phyloP scores from a whole-genome alignment of 75 land plant species.

The Azolla pinnata region DNA sequence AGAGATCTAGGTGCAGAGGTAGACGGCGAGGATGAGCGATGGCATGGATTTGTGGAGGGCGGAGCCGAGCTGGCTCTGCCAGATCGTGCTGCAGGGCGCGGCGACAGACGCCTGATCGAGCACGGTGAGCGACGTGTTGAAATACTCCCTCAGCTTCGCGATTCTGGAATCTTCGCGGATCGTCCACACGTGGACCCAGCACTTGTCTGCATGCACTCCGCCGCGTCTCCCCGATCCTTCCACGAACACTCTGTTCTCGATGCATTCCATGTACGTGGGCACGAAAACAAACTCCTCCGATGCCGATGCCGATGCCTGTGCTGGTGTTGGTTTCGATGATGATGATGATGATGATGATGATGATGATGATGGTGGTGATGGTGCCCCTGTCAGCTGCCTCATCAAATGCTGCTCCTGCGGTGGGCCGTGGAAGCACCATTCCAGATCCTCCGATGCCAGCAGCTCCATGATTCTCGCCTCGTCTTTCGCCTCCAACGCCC shows the following conservation, averaged over 20 bases:
- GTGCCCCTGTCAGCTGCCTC: slow-evolving; percentile 66
- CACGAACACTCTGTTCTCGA: slow-evolving; percentile 37
- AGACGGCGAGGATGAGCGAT: slow-evolving; percentile 52
- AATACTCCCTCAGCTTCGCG: slow-evolving; percentile 52
- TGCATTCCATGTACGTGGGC: slow-evolving; percentile 7
- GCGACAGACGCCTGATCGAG: slow-evolving; percentile 13
- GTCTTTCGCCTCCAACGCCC: slow-evolving; percentile 10
- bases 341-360: too few relatives aligned
- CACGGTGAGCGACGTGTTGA: slow-evolving; percentile 58
- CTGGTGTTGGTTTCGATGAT: too few relatives aligned
- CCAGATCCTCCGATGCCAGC: slow-evolving; percentile 32
- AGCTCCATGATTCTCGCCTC: not conserved
- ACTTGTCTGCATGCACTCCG: not conserved
- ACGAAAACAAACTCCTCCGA: slow-evolving; percentile 14
- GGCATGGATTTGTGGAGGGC: slow-evolving; percentile 46
- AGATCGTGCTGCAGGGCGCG: not conserved
- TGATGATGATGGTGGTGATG: not conserved
- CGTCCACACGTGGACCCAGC: slow-evolving; percentile 74
- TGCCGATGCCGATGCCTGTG: slow-evolving; percentile 49
- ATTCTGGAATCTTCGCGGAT: slow-evolving; percentile 38
- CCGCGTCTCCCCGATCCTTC: slow-evolving; percentile 37
- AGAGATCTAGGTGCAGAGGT: not conserved
- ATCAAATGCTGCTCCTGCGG: slow-evolving; percentile 68
- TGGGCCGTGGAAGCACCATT: slow-evolving; percentile 98
- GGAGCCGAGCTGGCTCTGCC: not conserved